These are phyloP conservation scores for Iberis pinnata DNA, from an alignment of 345 rosid species.

Conservation along the genomic window DNA sequence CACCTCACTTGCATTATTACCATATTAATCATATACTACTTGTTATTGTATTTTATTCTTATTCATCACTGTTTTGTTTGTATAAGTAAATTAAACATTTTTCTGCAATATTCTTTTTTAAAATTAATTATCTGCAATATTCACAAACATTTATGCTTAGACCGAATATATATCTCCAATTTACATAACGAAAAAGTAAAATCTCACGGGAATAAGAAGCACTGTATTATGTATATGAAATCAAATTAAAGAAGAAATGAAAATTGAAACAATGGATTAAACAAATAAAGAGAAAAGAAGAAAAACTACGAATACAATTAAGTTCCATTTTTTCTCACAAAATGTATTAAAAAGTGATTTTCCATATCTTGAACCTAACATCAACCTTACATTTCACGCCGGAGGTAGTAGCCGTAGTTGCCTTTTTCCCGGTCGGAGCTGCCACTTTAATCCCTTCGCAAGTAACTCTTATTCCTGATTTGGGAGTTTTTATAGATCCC, in stretches of 20 bases:
- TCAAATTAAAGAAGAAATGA: slow-evolving; percentile 8
- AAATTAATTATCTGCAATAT: too few relatives aligned
- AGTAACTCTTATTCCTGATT: slow-evolving; percentile 46
- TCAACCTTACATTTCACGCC: slow-evolving; percentile 72
- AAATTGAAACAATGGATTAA: slow-evolving; percentile 10
- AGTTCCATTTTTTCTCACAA: not conserved
- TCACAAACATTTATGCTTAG: slow-evolving; percentile 8
- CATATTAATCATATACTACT: not conserved
- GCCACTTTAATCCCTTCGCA: slow-evolving; percentile 56
- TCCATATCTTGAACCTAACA: slow-evolving; percentile 81
- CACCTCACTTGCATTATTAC: slow-evolving; percentile 15
- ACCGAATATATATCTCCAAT: slow-evolving; percentile 9
- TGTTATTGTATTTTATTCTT: too few relatives aligned
- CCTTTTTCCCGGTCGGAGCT: slow-evolving; percentile 50
- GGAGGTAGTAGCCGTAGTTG: slow-evolving; percentile 48
- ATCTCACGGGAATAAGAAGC: too few relatives aligned
- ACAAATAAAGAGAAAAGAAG: not conserved
- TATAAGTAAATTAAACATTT: not conserved
- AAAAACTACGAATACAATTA: slow-evolving; percentile 4
- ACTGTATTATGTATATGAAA: slow-evolving; percentile 18
- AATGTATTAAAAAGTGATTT: slow-evolving; percentile 48
- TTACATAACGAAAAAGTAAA: slow-evolving; percentile 20
- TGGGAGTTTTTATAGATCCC: slow-evolving; percentile 58
- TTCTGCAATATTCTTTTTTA: too few relatives aligned
- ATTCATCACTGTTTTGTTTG: too few relatives aligned